These are phyloP conservation scores for Cryomyces antarcticus DNA, from an alignment of 495 filamentous ascomycete species.

Conservation along the genomic window DNA sequence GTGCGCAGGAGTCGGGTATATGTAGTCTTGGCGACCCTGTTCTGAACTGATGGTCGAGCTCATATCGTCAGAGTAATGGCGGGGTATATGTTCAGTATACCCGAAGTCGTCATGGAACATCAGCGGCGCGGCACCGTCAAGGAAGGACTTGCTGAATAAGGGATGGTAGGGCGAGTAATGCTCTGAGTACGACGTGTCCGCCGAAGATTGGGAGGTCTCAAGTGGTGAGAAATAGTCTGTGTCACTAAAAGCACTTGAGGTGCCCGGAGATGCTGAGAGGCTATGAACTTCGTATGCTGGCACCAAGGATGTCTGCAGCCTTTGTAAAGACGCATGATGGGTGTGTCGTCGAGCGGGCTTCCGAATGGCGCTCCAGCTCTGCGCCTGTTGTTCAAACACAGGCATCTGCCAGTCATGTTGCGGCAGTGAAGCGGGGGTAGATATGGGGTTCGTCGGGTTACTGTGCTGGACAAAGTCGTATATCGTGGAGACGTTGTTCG, in stretches of 20 bases:
- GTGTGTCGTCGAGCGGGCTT: not conserved
- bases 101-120: too few species aligned
- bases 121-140: too few species aligned
- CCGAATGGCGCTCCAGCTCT: not conserved
- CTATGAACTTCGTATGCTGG: constrained; percentile 17
- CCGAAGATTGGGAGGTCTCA: constrained; percentile 21
- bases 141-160: too few species aligned
- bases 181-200: constrained; percentile 1
- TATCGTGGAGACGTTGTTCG: too few species aligned
- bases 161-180: too few species aligned
- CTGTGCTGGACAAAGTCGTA: not conserved
- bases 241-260: constrained; percentile 24
- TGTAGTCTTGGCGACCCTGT: constrained; percentile 6
- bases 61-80: constrained; percentile 8
- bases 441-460: constrained; percentile 15
- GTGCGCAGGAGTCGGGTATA: too few species aligned
- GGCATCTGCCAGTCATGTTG: constrained; percentile 13
- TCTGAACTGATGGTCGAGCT: constrained; percentile 20
- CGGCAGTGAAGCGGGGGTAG: constrained; percentile 12
- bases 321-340: constrained; percentile 17
- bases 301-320: constrained; percentile 21
- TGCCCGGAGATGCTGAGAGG: constrained; percentile 23
- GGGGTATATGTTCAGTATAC: too few species aligned
- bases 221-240: constrained; percentile 24
- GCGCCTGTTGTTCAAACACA: constrained; percentile 14